Base-by-base conservation (phyloP, 208 protist genomes). In the Trypanosoma melophagium region DNA sequence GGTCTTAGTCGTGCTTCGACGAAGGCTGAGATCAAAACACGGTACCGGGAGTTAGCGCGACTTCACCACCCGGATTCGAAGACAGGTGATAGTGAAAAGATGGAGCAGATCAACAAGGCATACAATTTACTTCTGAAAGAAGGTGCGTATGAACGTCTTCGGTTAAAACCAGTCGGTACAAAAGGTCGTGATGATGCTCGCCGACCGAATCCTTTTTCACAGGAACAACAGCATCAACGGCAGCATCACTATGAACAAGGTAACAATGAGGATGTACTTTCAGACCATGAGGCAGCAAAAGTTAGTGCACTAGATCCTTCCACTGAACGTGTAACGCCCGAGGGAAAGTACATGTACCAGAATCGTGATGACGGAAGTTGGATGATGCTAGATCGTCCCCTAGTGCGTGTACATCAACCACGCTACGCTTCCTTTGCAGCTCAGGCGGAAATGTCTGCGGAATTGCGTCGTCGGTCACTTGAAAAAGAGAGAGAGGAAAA, bases 21-120 rank as follows among this genome's bases (percentile, higher is more conserved):
- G 5, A 93, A 90, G 68, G 69, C 85, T 25, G 79, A 94, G 59
- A 81, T 96, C 38, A 96, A 96, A 63, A 86, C 71, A 56, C 84
- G 84, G 51, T 96, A 90, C 52, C 81, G 85, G 19, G 86, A 96
- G 59, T 84, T 96, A 12, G 88, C 89, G 8, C 76, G 87, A n/a
- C 45, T 81, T n/a, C 78, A 90, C 65, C 91, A 96, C 74, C 91
- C 88, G 0, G 91, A 96, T 61, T 74, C 80, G 1, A 76, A 79
- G 47, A 57, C 72, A 1, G 88, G 86, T n/a, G 79, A 94, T 56
- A 79, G 72, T 17, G 61, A 53, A 12, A 83, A 83, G 65, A 95
- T 96, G 84, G 85, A 95, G 67, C 67, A 87, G 56, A 74, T 94
- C 14, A 94, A 94, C 56, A 85, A 90, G 47, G 89, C 89, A n/a